phyloP scores from a whole-genome alignment of 208 protist species.

The Porcisia hertigi region DNA sequence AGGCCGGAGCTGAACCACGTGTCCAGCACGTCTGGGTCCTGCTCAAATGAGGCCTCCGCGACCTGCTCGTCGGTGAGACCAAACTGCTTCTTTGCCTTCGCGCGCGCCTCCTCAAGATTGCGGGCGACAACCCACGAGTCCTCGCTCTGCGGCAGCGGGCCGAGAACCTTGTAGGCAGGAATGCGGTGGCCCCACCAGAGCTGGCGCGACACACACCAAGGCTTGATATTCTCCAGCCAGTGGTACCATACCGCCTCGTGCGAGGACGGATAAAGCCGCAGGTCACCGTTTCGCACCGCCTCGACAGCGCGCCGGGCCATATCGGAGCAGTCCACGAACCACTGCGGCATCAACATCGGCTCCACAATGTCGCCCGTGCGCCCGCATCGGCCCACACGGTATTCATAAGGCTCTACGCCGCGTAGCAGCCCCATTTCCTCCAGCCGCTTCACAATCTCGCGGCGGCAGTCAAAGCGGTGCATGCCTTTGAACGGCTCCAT shows the following conservation, averaged over 20 bases:
- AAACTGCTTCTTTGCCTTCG: constrained; percentile 89
- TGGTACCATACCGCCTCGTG: constrained; percentile 95
- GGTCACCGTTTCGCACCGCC: constrained; percentile 85
- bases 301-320: constrained; percentile 87
- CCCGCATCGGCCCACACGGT: constrained; percentile 96
- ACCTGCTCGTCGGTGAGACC: constrained; percentile 66
- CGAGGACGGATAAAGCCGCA: constrained; percentile 94
- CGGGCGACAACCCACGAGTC: constrained; percentile 95
- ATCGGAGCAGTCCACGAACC: constrained; percentile 97
- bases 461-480: constrained; percentile 95
- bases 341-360: constrained; percentile 99
- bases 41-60: constrained; percentile 62
- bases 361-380: constrained; percentile 99
- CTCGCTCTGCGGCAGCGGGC: constrained; percentile 27
- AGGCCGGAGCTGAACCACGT: constrained; percentile 99
- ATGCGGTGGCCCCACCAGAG: constrained; percentile 99
- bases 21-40: constrained; percentile 99
- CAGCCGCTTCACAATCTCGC: constrained; percentile 90
- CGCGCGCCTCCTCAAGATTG: constrained; percentile 93
- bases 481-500: constrained; percentile 94
- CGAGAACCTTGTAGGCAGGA: constrained; percentile 96
- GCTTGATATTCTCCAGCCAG: constrained; percentile 96
- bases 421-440: constrained; percentile 92
- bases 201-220: constrained; percentile 99
- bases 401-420: constrained; percentile 93